Evolutionary conservation across 1,284 basidiomycete species (phyloP), one percentile per base, ranked within the genome.

Genomic region (Cystobasidium pallidum): DNA sequence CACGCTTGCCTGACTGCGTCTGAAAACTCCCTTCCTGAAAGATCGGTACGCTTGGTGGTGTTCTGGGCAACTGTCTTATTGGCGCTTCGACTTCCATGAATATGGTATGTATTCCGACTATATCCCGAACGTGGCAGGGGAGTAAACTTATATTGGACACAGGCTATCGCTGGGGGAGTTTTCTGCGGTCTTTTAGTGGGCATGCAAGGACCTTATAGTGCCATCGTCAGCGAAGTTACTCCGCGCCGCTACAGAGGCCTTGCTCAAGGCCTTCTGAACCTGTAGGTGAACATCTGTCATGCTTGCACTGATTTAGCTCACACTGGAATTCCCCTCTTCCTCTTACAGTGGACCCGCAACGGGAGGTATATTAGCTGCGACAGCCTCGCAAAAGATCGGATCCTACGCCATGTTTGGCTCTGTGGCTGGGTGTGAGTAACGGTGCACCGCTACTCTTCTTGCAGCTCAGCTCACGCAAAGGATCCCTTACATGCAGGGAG

Each of bases 211-310:
- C 54, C 54, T 34, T 55, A 55, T 30, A 55, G 54, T 34, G 54
- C 54, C 30, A 55, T 55, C 54, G 54, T 55, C 19, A 55, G 54
- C 28, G 54, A 55, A 36, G 54, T 55, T 30, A 55, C 54, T 36
- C 54, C 54, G 30, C 54, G 54, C 34, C 54, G 54, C 3, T 55
- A 55, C 26, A 55, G 54, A 34, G 54, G 13, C 8, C 32, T 55
- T 4, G 54, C 54, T 34, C 54, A 55, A 19, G 54, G 54, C 21
- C 54, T 55, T 17, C 24, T 55, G 28, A 55, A 55, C 19, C 32
- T 55, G 54, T 55, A 36, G n/a, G 54, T 2, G 3, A 19, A 30
- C 28, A 55, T 17, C 28, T 26, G 19, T 30, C 3, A 6, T 4
- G 3, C 28, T 21, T 11, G 30, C 3, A 32, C n/a, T n/a, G n/a